Evolutionary conservation across 1,284 basidiomycete species (phyloP).

Genomic region (Ganoderma meredithae): DNA sequence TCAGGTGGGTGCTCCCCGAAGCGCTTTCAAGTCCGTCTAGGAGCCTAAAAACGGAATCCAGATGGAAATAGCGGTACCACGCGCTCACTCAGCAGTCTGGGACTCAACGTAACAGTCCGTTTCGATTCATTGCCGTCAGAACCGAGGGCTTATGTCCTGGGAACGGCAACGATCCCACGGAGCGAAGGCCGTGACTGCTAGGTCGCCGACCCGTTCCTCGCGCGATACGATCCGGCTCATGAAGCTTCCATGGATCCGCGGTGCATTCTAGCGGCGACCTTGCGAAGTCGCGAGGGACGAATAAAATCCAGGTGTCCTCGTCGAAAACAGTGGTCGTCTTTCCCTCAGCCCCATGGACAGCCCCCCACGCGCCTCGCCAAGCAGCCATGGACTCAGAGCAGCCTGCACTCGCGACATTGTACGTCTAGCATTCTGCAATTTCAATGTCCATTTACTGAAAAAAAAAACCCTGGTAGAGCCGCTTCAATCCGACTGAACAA

Average conservation of each 20-base stretch:
- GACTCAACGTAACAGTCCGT: conserved; percentile 1
- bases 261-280: conserved; percentile 2
- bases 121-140: background rate
- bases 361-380: background rate
- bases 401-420: conserved; percentile 5
- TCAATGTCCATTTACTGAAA: background rate
- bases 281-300: background rate
- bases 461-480: conserved; percentile 9
- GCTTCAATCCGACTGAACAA: conserved; percentile 19
- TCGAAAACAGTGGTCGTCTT: background rate
- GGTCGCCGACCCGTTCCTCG: background rate
- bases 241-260: background rate
- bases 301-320: background rate
- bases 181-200: background rate
- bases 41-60: background rate
- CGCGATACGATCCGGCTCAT: background rate
- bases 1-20: background rate
- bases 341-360: background rate
- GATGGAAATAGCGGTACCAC: background rate
- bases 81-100: background rate
- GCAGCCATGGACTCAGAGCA: conserved; percentile 8
- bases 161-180: background rate
- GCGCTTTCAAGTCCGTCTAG: background rate
- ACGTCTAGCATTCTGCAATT: background rate
- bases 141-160: background rate